phyloP scores from a whole-genome alignment of 1,284 basidiomycete genomes.

The Gymnopus androsaceus region DNA sequence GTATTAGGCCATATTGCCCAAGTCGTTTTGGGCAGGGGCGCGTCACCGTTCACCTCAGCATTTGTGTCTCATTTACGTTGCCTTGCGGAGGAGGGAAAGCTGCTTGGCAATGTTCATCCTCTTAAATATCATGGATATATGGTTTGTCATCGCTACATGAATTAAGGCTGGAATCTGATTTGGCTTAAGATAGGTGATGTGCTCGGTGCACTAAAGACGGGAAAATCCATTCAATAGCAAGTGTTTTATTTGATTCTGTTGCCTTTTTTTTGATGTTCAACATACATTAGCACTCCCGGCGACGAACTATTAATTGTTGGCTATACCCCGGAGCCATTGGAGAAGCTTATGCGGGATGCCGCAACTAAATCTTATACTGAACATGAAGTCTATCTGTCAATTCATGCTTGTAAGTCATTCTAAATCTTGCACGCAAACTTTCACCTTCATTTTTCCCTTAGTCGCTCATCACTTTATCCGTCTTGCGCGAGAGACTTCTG shows the following conservation, averaged over 20 bases:
- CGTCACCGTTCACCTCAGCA: background rate
- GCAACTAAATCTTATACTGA: background rate
- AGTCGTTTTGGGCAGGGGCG: background rate
- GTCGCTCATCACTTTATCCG: background rate
- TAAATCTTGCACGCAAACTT: background rate
- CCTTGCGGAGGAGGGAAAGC: background rate
- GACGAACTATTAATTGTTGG: slow-evolving; percentile 1
- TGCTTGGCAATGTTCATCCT: too few relatives aligned
- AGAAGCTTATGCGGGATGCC: background rate
- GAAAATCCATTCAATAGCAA: background rate
- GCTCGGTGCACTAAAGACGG: background rate
- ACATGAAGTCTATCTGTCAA: background rate
- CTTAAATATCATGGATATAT: background rate
- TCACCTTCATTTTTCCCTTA: background rate
- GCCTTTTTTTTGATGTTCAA: too few relatives aligned
- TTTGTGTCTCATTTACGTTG: slow-evolving; percentile 1
- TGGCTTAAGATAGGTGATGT: background rate
- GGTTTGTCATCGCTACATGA: background rate
- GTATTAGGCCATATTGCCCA: background rate
- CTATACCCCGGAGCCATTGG: background rate
- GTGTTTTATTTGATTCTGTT: too few relatives aligned
- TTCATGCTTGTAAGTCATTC: slow-evolving; percentile 6
- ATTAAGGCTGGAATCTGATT: background rate
- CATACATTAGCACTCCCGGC: background rate
- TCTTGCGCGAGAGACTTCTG: slow-evolving; percentile 4